Percentiles rank a stretch among this genome's conserved stretches.
These are phyloP conservation scores for Gyrodon lividus DNA, from an alignment of 768 basidiomycete species.

Conservation along the genomic window DNA sequence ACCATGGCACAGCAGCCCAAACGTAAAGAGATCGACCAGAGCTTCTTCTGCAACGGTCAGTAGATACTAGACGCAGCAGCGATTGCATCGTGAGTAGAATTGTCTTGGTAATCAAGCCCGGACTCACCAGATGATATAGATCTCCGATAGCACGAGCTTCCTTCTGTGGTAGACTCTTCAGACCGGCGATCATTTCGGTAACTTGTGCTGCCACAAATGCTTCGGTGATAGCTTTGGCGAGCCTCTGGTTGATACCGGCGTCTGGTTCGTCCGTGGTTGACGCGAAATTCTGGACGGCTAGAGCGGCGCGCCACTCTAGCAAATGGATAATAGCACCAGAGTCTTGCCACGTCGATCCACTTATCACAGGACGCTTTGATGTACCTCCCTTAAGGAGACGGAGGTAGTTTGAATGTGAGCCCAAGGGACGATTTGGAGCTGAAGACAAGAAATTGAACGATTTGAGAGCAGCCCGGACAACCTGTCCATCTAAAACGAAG, in stretches of 20 bases:
- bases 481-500: conserved; percentile 72
- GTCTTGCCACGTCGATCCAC: conserved; percentile 36
- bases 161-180: conserved; percentile 20
- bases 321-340: conserved; percentile 43
- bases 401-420: conserved; percentile 43
- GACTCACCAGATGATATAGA: conserved; percentile 30
- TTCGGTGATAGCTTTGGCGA: conserved; percentile 64
- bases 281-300: conserved; percentile 44
- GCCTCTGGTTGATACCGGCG: conserved; percentile 54
- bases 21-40: conserved; percentile 59
- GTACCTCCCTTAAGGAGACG: conserved; percentile 41
- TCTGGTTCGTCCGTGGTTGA: conserved; percentile 43
- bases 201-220: conserved; percentile 64
- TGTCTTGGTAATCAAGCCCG: neutral
- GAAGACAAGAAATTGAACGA: conserved; percentile 47
- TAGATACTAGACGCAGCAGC: conserved; percentile 50
- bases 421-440: conserved; percentile 6
- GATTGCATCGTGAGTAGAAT: neutral
- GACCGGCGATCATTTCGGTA: conserved; percentile 42
- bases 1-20: conserved; percentile 39
- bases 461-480: conserved; percentile 69
- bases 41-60: conserved; percentile 54
- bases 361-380: conserved; percentile 17
- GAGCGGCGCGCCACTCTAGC: conserved; percentile 66
- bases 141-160: conserved; percentile 21